A percentile compares a stretch with the other conserved stretches of the same genome.
Conservation (phyloP, 2,329 filamentous ascomycete genomes). For the Beauveria scarabaeidicola region DNA sequence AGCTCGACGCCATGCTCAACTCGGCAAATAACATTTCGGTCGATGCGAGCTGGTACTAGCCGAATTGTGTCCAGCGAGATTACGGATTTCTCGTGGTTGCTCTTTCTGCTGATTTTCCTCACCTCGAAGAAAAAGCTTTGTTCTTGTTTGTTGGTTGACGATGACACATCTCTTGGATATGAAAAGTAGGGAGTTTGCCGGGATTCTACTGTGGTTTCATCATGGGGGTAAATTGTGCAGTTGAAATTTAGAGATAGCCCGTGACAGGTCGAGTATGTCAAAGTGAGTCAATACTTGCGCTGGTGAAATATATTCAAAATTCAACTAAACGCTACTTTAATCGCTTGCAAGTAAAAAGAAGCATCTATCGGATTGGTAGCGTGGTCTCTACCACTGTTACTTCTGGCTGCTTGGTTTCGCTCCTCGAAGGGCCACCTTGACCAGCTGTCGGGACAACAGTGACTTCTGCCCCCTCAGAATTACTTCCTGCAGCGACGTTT, state of each 20-base stretch:
- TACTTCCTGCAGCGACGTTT: not conserved
- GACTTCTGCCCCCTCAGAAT: no score
- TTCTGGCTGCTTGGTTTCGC: not conserved
- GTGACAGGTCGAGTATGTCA: not conserved
- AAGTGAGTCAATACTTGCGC: not conserved
- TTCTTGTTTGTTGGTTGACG: not conserved
- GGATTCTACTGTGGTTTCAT: no score
- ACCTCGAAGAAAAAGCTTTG: not conserved
- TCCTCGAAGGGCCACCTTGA: no score
- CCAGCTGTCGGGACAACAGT: no score
- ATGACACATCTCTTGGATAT: no score
- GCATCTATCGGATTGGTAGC: not conserved
- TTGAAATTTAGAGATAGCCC: not conserved
- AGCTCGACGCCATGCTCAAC: constrained; percentile 53
- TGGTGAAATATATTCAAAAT: not conserved
- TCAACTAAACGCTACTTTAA: not conserved
- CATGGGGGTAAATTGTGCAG: not conserved
- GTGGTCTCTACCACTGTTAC: not conserved
- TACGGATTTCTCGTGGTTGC: not conserved
- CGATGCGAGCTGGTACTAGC: constrained; percentile 26
- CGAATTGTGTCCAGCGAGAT: not conserved
- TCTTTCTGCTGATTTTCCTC: not conserved
- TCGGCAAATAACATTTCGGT: constrained; percentile 20
- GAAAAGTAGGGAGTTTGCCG: no score
- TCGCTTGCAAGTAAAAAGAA: not conserved